Base-by-base conservation (phyloP, 2,329 filamentous ascomycete genomes). In the Paecilomyces dactylethromorphus region DNA sequence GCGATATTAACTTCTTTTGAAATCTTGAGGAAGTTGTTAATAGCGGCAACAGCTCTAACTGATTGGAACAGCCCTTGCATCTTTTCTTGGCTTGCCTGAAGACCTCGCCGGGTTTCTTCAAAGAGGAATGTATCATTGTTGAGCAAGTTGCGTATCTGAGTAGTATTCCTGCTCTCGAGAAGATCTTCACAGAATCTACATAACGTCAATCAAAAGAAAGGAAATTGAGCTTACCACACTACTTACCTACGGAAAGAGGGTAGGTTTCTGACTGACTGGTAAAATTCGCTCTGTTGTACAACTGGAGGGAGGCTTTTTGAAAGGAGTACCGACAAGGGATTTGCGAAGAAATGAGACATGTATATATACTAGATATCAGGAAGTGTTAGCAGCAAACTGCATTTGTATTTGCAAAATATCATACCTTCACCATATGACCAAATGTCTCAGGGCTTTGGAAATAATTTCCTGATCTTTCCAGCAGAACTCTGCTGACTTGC, bases 271-370 rank as follows among this genome's bases (percentile, higher is more conserved):
- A 84, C 69, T 26, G 83, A 83, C 64, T 84, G 79, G 54, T 81
- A 80, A 18, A 83, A 75, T 49, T 81, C 77, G 6, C 60, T 60
- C 62, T 68, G 56, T 66, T 78, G 53, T 12, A 67, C 62, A 1
- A 72, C 55, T 1, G 68, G 64, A 8, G 61, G 45, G 18, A 54
- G 24, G 10, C 64, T 56, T 7, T 66, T 58, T 52, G 68, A 68
- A n/a, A 85, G 69, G 53, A 87, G 76, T 3, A 82, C 67, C 33
- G 80, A 81, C 2, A 85, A 69, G 6, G 81, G 78, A 65, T 85
- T 87, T 26, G 84, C 83, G 62, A 85, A 87, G 67, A 84, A 86
- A 63, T 85, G 82, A 8, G 82, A 82, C 84, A 87, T 86, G 65
- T 84, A 84, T 1, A 81, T 79, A 69, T 87, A 87, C 76, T 85